phyloP scores from a whole-genome alignment of 1,284 basidiomycete species.

The Cutaneotrichosporon cutaneum region DNA sequence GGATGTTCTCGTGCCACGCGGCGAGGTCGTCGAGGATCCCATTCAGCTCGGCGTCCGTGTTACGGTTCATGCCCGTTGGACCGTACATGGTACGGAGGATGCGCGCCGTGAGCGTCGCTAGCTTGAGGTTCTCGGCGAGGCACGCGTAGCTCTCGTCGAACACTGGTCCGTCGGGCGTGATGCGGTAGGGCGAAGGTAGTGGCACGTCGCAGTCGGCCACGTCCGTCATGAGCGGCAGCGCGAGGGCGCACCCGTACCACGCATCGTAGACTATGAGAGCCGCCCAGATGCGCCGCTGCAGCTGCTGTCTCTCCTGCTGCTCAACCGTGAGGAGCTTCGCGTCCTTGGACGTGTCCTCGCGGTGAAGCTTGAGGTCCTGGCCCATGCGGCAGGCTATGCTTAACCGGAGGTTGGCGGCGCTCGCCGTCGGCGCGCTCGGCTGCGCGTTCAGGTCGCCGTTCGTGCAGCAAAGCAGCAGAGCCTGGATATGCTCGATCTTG shows the following conservation, averaged over 20 bases:
- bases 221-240: constrained; percentile 76
- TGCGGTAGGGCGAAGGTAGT: constrained; percentile 68
- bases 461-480: constrained; percentile 63
- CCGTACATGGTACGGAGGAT: constrained; percentile 82
- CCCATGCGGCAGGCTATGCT: constrained; percentile 78
- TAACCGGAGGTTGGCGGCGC: constrained; percentile 46
- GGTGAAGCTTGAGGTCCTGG: constrained; percentile 86
- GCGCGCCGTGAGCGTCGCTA: constrained; percentile 81
- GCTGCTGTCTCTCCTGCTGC: constrained; percentile 62
- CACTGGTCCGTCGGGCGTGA: constrained; percentile 33
- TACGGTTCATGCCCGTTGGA: constrained; percentile 77
- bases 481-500: constrained; percentile 82
- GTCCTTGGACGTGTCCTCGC: constrained; percentile 54
- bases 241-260: constrained; percentile 60
- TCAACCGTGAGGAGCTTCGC: constrained; percentile 31
- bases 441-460: constrained; percentile 54
- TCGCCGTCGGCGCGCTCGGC: constrained; percentile 49
- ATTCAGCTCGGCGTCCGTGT: constrained; percentile 73
- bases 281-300: constrained; percentile 82
- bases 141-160: constrained; percentile 32
- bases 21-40: constrained; percentile 67
- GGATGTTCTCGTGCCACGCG: constrained; percentile 70
- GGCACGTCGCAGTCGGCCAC: constrained; percentile 89
- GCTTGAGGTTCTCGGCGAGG: constrained; percentile 70
- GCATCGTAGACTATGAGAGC: constrained; percentile 86